These are phyloP conservation scores for Delitschia confertaspora DNA, from an alignment of 495 filamentous ascomycete species.

Conservation along the genomic window DNA sequence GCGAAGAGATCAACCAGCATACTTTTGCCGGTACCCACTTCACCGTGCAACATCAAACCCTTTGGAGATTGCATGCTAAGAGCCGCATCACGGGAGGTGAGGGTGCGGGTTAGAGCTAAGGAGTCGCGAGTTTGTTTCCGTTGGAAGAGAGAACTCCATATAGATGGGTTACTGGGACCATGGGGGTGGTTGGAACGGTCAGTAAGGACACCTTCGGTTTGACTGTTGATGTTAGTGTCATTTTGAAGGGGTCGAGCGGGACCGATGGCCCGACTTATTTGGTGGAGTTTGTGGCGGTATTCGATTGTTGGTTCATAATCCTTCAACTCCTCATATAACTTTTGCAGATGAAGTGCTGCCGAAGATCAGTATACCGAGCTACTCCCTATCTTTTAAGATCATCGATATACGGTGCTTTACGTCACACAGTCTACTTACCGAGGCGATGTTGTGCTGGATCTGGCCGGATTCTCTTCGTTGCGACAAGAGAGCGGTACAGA, in stretches of 20 bases:
- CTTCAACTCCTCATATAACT: constrained; percentile 55
- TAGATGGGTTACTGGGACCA: too few relatives aligned
- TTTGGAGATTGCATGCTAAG: constrained; percentile 52
- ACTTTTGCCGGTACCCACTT: constrained; percentile 63
- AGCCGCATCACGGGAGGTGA: constrained; percentile 56
- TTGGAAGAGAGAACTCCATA: constrained; percentile 33
- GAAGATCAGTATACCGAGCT: background rate
- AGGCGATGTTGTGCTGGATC: constrained; percentile 60
- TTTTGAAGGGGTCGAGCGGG: constrained; percentile 2
- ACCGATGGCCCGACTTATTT: constrained; percentile 40
- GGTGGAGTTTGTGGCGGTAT: constrained; percentile 48
- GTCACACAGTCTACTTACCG: constrained; percentile 25
- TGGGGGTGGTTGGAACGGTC: too few relatives aligned
- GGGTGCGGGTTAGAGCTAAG: constrained; percentile 49
- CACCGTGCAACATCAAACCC: constrained; percentile 59
- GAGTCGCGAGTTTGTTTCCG: constrained; percentile 39
- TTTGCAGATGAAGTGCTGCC: constrained; percentile 55
- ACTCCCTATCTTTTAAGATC: too few relatives aligned
- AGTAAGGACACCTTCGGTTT: too few relatives aligned
- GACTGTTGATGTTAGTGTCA: background rate
- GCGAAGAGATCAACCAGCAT: constrained; percentile 64
- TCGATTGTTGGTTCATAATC: constrained; percentile 59
- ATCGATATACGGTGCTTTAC: too few relatives aligned
- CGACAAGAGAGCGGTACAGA: constrained; percentile 55
- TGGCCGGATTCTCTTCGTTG: constrained; percentile 48